A percentile compares a stretch with the other conserved stretches of the same genome.
phyloP scores from a whole-genome alignment of 148 eudicot genomes.

The Fagopyrum esculentum region DNA sequence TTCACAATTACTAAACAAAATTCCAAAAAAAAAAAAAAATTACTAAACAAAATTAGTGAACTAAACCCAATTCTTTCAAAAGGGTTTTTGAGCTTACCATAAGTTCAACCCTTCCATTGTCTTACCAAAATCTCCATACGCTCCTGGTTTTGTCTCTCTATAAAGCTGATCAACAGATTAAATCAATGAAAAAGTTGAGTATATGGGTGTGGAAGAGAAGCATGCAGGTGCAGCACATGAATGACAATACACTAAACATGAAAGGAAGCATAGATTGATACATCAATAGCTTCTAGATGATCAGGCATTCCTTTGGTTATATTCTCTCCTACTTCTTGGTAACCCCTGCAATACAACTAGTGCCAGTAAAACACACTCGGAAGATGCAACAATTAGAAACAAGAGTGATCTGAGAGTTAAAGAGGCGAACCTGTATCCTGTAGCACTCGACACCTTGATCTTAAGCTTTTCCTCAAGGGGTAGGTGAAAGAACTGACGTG shows the following conservation, averaged over 20 bases:
- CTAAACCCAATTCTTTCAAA: too few relatives aligned
- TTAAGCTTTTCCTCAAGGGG: constrained; percentile 78
- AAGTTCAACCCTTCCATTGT: constrained; percentile 69
- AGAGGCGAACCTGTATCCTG: constrained; percentile 69
- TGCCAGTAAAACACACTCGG: background rate
- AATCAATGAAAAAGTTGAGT: too few relatives aligned
- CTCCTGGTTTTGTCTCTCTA: constrained; percentile 55
- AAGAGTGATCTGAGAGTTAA: background rate
- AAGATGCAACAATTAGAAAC: background rate
- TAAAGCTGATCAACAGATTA: constrained; percentile 41
- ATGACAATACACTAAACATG: background rate
- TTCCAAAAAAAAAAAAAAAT: too few relatives aligned
- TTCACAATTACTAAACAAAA: too few relatives aligned
- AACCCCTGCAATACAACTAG: constrained; percentile 52
- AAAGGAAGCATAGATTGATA: constrained; percentile 29
- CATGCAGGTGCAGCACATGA: too few relatives aligned
- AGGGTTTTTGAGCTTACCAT: constrained; percentile 42
- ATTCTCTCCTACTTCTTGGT: constrained; percentile 85
- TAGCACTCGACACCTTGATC: constrained; percentile 61
- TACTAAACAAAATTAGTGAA: too few relatives aligned
- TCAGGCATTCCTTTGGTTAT: constrained; percentile 88
- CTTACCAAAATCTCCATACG: constrained; percentile 60
- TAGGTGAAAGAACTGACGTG: constrained; percentile 52
- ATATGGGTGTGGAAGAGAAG: too few relatives aligned
- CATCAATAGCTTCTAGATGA: constrained; percentile 95